Conservation (phyloP, 2,329 filamentous ascomycete genomes). For the Neopestalotiopsis clavispora region DNA sequence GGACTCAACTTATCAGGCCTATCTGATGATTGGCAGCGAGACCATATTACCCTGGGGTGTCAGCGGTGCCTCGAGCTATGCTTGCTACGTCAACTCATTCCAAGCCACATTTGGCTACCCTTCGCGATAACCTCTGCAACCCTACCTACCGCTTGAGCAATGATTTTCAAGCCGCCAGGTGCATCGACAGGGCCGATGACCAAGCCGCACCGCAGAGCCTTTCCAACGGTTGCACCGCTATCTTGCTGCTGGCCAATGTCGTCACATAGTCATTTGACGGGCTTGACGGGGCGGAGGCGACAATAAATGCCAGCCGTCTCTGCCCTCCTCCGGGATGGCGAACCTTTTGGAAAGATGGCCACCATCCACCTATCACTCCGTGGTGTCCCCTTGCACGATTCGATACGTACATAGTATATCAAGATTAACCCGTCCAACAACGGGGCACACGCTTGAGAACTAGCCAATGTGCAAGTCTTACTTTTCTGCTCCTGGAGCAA, state of each 20-base stretch:
- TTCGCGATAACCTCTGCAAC: constrained; percentile 7
- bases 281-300: neutral
- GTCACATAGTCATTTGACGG: constrained; percentile 11
- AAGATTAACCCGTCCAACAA: neutral
- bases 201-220: neutral
- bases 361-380: constrained; percentile 29
- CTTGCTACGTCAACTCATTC: constrained; percentile 1
- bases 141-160: constrained; percentile 6
- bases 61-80: neutral
- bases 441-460: constrained; percentile 5
- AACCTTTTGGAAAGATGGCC: constrained; percentile 30
- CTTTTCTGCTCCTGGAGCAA: neutral
- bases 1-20: neutral
- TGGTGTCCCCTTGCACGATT: constrained; percentile 30
- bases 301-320: constrained; percentile 20
- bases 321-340: constrained; percentile 23
- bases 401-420: constrained; percentile 13
- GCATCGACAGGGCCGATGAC: neutral
- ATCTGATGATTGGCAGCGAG: constrained; percentile 1
- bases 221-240: neutral
- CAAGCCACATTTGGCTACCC: constrained; percentile 12
- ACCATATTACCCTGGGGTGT: neutral
- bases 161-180: constrained; percentile 4
- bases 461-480: constrained; percentile 14
- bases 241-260: constrained; percentile 11